Evolutionary conservation across 768 basidiomycete species (phyloP).

Genomic region (Pleurotus platypus): DNA sequence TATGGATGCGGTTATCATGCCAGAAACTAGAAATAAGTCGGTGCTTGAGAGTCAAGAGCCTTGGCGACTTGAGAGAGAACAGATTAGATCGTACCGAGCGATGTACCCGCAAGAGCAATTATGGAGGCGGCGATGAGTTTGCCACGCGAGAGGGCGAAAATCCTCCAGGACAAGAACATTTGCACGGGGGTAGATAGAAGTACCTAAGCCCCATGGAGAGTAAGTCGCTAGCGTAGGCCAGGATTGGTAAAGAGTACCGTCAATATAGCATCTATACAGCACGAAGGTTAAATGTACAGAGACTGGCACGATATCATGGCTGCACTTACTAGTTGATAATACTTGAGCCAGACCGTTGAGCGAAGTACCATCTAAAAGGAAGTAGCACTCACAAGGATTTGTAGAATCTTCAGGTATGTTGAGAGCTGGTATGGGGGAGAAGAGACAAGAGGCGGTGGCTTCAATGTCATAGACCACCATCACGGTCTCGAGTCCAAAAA

Average conservation of each 20-base stretch:
- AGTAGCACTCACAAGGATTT: background rate
- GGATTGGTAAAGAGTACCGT: background rate
- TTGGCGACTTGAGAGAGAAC: too few species aligned
- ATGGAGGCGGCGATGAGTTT: background rate
- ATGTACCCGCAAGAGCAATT: background rate
- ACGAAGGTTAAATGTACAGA: too few species aligned
- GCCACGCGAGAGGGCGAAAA: background rate
- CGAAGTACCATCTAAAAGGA: background rate
- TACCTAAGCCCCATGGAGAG: background rate
- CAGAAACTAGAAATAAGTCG: too few species aligned
- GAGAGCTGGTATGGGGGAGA: too few species aligned
- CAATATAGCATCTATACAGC: background rate
- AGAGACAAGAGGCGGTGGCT: too few species aligned
- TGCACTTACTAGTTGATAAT: too few species aligned
- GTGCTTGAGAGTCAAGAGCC: too few species aligned
- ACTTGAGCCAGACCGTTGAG: too few species aligned
- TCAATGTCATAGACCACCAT: background rate
- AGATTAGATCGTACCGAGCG: background rate
- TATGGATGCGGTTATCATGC: too few species aligned
- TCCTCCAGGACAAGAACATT: background rate
- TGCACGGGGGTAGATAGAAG: background rate
- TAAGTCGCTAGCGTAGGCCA: background rate
- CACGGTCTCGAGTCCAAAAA: background rate
- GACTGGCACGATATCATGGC: too few species aligned
- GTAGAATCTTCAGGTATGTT: too few species aligned